phyloP scores from a whole-genome alignment of 2,329 filamentous ascomycete species.

The Colletotrichum chrysophilum region DNA sequence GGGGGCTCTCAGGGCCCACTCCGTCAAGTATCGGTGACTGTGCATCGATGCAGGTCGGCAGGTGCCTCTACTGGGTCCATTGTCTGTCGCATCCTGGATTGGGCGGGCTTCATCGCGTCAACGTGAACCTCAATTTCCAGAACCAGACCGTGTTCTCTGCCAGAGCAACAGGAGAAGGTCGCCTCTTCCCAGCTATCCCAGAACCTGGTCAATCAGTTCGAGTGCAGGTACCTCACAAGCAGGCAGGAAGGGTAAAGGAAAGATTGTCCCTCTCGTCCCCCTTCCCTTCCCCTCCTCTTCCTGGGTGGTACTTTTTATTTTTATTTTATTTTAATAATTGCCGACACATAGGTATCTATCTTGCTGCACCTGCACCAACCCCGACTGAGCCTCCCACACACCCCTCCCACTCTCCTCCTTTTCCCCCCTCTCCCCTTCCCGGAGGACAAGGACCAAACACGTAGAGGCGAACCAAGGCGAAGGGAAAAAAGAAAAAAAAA shows the following conservation, averaged over 20 bases:
- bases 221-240: no score
- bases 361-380: not conserved
- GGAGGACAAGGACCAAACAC: not conserved
- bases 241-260: not conserved
- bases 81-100: constrained; percentile 13
- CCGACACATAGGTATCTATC: not conserved
- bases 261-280: no score
- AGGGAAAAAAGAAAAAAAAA: not conserved
- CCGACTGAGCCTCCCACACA: not conserved
- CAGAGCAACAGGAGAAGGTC: no score
- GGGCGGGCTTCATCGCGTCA: constrained; percentile 18
- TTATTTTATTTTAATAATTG: not conserved
- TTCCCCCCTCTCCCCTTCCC: not conserved
- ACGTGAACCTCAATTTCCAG: constrained; percentile 21
- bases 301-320: not conserved
- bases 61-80: no score
- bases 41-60: not conserved
- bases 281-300: no score
- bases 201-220: no score
- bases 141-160: not conserved
- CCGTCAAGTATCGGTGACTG: constrained; percentile 3
- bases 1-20: not conserved
- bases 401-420: not conserved
- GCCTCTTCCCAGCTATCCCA: no score
- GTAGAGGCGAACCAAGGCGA: not conserved